A percentile compares a stretch with the other conserved stretches of the same genome.
Evolutionary conservation across 352 stramenopile genomes (phyloP).

Genomic region (Pythium sp.): DNA sequence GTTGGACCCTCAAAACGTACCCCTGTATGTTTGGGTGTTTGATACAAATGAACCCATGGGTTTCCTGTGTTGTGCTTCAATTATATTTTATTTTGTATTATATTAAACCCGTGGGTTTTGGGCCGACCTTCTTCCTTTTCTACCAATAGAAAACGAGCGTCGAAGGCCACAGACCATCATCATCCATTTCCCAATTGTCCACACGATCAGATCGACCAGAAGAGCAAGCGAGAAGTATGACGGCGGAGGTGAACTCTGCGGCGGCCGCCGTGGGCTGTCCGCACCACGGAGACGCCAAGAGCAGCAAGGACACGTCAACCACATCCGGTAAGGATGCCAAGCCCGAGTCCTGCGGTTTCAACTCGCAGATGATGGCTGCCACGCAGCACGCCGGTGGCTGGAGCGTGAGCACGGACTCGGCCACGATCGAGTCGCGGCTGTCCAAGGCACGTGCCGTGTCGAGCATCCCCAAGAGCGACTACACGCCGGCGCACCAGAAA

Average conservation of each 20-base stretch:
- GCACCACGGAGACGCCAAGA: conserved; percentile 24
- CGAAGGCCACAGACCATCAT: not conserved
- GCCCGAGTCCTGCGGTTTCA: conserved; percentile 39
- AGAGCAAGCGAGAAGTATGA: conserved; percentile 35
- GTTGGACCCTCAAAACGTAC: not conserved
- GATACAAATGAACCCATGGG: not conserved
- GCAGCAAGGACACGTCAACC: conserved; percentile 11
- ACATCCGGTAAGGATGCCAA: not conserved
- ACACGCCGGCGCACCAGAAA: conserved; percentile 63
- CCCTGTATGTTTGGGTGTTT: not conserved
- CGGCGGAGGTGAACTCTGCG: conserved; percentile 63
- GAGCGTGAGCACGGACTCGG: conserved; percentile 28
- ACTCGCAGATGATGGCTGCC: conserved; percentile 54
- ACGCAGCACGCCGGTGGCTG: conserved; percentile 41
- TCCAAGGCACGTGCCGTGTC: conserved; percentile 87
- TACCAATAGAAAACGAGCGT: not conserved
- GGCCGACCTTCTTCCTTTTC: not conserved
- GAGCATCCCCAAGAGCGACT: conserved; percentile 94
- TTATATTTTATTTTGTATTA: not conserved
- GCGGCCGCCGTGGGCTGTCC: conserved; percentile 49
- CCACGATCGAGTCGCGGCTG: conserved; percentile 24
- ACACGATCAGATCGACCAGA: not conserved
- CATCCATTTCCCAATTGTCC: not conserved
- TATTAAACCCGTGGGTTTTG: not conserved
- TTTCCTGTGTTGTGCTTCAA: not conserved